Conservation (phyloP, 2,329 filamentous ascomycete species). For the Fusarium circinatum region DNA sequence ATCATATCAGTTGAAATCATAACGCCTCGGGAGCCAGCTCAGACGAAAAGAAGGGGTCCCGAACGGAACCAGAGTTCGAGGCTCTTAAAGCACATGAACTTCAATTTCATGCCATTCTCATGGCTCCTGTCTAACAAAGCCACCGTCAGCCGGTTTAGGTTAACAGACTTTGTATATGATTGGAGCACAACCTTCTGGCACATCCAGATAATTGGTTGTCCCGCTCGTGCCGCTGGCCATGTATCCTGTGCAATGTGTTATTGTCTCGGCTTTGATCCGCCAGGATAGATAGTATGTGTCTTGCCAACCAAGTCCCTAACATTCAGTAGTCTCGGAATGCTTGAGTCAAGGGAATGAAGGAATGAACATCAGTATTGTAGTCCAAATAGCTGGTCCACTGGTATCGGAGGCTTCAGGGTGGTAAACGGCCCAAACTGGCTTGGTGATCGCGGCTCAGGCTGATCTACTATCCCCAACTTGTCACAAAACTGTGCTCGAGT, state of each 20-base stretch:
- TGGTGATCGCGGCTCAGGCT: constrained; percentile 30
- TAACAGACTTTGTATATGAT: background rate
- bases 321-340: constrained; percentile 15
- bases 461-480: constrained; percentile 23
- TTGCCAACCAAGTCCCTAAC: constrained; percentile 11
- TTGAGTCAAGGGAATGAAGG: constrained; percentile 37
- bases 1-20: constrained; percentile 8
- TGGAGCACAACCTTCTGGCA: constrained; percentile 3
- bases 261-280: constrained; percentile 30
- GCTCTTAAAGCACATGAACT: background rate
- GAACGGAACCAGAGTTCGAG: constrained; percentile 1
- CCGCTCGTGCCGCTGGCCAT: constrained; percentile 13
- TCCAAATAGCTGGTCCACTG: constrained; percentile 5
- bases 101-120: constrained; percentile 1
- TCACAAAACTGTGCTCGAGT: constrained; percentile 10
- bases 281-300: constrained; percentile 22
- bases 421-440: constrained; percentile 24
- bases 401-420: constrained; percentile 9
- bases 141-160: background rate
- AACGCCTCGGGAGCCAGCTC: constrained; percentile 15
- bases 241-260: background rate
- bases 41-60: constrained; percentile 15
- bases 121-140: constrained; percentile 3
- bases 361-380: constrained; percentile 12
- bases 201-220: constrained; percentile 15